Conservation (phyloP, 352 stramenopile genomes). For the Phytophthora niederhauseri region DNA sequence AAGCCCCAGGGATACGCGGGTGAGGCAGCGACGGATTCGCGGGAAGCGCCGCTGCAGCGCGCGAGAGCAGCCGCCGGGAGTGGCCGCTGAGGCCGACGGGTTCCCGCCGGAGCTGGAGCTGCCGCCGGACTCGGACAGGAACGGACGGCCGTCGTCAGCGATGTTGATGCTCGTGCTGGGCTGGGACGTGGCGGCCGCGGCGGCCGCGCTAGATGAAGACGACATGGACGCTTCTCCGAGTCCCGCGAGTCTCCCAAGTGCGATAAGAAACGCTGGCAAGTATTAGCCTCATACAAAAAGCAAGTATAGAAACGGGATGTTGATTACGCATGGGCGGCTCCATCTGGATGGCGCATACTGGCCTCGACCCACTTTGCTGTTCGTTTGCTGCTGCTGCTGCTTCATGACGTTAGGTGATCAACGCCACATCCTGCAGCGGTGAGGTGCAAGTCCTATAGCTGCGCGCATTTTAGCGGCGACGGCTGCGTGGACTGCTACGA, state of each 20-base stretch:
- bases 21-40: conserved; percentile 27
- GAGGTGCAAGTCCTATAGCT: not conserved
- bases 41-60: conserved; percentile 34
- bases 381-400: conserved; percentile 5
- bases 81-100: conserved; percentile 11
- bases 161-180: conserved; percentile 37
- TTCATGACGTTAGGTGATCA: not conserved
- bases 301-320: conserved; percentile 11
- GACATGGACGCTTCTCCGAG: conserved; percentile 14
- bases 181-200: conserved; percentile 6
- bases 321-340: not conserved
- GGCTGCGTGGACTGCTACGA: conserved; percentile 15
- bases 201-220: conserved; percentile 10
- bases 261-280: conserved; percentile 15
- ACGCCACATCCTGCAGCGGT: not conserved
- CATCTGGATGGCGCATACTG: not conserved
- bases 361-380: conserved; percentile 7
- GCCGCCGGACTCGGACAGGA: conserved; percentile 23
- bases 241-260: not conserved
- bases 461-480: conserved; percentile 25
- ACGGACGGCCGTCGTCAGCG: conserved; percentile 23
- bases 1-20: conserved; percentile 43
- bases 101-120: conserved; percentile 16
- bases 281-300: conserved; percentile 11
- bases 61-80: conserved; percentile 25